Percentiles rank a stretch among this genome's conserved stretches.
These are phyloP conservation scores for Ogataea wickerhamii DNA, from an alignment of 805 yeast genomes.

Conservation along the genomic window DNA sequence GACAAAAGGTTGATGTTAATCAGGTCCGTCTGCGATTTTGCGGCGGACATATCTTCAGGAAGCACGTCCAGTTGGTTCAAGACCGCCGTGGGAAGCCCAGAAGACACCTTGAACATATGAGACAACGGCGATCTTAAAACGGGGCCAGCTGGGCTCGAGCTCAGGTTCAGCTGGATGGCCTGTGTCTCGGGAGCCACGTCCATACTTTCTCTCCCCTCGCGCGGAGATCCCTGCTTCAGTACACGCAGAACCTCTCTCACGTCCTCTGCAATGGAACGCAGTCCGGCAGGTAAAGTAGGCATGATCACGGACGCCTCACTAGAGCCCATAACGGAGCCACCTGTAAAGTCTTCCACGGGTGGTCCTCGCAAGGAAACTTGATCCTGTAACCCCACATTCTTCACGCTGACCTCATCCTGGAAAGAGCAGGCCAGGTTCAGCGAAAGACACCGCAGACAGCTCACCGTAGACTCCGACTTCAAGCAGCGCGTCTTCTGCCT, in stretches of 20 bases:
- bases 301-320: neutral
- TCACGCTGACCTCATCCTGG: constrained; percentile 23
- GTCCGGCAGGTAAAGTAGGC: neutral
- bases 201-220: neutral
- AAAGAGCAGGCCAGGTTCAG: constrained; percentile 52
- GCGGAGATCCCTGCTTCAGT: constrained; percentile 2
- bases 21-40: constrained; percentile 37
- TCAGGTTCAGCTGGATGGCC: constrained; percentile 10
- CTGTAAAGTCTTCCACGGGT: neutral
- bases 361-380: neutral
- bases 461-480: constrained; percentile 43
- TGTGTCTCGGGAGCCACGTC: constrained; percentile 9
- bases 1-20: constrained; percentile 48
- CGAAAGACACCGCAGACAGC: constrained; percentile 59
- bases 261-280: constrained; percentile 11
- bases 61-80: constrained; percentile 11
- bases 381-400: neutral
- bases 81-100: constrained; percentile 22
- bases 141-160: constrained; percentile 23
- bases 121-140: constrained; percentile 43
- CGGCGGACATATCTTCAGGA: constrained; percentile 7
- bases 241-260: constrained; percentile 12
- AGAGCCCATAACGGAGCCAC: neutral
- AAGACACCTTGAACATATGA: constrained; percentile 34
- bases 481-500: constrained; percentile 51